Percentiles rank a stretch among this genome's conserved stretches.
phyloP scores from a whole-genome alignment of 2,329 filamentous ascomycete genomes.

The Coleophoma cylindrospora region DNA sequence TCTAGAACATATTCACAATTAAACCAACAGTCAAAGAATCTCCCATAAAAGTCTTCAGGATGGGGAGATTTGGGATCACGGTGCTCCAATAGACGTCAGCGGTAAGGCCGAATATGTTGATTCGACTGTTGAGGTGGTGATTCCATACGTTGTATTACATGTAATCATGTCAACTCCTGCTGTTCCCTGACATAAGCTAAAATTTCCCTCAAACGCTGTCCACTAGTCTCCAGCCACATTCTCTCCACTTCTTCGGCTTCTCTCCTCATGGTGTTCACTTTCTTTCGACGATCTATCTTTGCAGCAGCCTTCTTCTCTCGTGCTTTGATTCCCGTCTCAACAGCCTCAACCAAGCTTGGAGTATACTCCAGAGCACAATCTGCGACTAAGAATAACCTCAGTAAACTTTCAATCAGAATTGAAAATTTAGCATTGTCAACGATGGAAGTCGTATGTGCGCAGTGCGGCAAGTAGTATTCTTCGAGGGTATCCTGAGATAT shows the following conservation, averaged over 20 bases:
- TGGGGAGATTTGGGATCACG: no score
- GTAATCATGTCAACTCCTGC: no score
- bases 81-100: no score
- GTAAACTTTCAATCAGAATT: conserved; percentile 46
- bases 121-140: no score
- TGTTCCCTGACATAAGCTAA: conserved; percentile 12
- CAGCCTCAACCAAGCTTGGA: conserved; percentile 33
- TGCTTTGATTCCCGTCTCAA: conserved; percentile 46
- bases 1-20: no score
- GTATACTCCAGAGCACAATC: conserved; percentile 16
- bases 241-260: conserved; percentile 19
- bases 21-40: no score
- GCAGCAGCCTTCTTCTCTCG: conserved; percentile 36
- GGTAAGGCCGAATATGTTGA: no score
- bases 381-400: conserved; percentile 38
- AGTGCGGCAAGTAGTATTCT: conserved; percentile 45
- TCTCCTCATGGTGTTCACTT: conserved; percentile 22
- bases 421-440: conserved; percentile 54
- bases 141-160: no score
- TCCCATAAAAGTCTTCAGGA: no score
- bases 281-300: conserved; percentile 37
- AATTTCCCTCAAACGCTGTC: conserved; percentile 25
- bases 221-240: conserved; percentile 20
- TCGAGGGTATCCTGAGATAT: conserved; percentile 46
- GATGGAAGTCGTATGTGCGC: conserved; percentile 39